Conservation (phyloP, 306 rosid genomes). For the Cicer arietinum region DNA sequence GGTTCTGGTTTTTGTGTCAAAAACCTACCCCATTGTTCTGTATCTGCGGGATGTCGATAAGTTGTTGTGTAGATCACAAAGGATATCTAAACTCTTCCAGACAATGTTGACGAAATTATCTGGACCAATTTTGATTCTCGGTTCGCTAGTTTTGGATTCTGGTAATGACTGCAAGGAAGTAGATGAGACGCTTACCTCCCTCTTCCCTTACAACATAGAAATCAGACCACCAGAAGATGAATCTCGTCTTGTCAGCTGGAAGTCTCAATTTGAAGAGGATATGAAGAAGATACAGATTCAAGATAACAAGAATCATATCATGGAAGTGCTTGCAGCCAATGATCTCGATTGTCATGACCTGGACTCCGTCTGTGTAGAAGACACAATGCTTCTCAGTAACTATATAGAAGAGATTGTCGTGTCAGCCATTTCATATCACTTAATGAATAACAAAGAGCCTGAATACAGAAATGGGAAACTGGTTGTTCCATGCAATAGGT, state of each 20-base stretch:
- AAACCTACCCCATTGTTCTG: slow-evolving; percentile 75
- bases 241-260: slow-evolving; percentile 81
- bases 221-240: slow-evolving; percentile 84
- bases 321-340: slow-evolving; percentile 84
- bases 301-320: slow-evolving; percentile 88
- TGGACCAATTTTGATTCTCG: slow-evolving; percentile 82
- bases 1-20: slow-evolving; percentile 73
- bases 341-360: slow-evolving; percentile 92
- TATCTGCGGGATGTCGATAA: slow-evolving; percentile 82
- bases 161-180: slow-evolving; percentile 56
- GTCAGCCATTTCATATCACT: slow-evolving; percentile 84
- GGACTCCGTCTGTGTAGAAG: slow-evolving; percentile 64
- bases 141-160: slow-evolving; percentile 67
- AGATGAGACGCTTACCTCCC: slow-evolving; percentile 65
- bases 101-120: slow-evolving; percentile 73
- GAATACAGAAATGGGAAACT: slow-evolving; percentile 90
- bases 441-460: slow-evolving; percentile 85
- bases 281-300: slow-evolving; percentile 83
- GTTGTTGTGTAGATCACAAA: slow-evolving; percentile 64
- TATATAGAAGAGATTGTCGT: slow-evolving; percentile 89
- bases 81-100: slow-evolving; percentile 66
- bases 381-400: slow-evolving; percentile 78
- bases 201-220: slow-evolving; percentile 90
- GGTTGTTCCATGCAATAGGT: slow-evolving; percentile 80
- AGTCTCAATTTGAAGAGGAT: slow-evolving; percentile 78